Conservation (phyloP, 2,329 filamentous ascomycete species). For the Colletotrichum chlorophyti region DNA sequence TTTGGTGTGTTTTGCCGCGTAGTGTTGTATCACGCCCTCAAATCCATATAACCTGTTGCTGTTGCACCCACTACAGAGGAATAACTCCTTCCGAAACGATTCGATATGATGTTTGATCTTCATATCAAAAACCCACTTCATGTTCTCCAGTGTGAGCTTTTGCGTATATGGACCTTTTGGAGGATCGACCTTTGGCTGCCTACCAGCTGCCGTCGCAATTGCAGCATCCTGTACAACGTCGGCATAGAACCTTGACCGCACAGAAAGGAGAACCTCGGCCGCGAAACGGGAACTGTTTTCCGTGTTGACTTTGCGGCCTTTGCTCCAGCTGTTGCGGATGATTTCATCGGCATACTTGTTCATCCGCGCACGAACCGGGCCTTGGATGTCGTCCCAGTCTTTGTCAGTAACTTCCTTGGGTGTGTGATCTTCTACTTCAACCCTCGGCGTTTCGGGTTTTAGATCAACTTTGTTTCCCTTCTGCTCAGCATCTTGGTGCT, state of each 20-base stretch:
- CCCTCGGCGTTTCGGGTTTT: constrained; percentile 39
- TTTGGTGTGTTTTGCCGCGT: constrained; percentile 80
- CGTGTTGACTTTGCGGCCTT: constrained; percentile 67
- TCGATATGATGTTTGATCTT: constrained; percentile 77
- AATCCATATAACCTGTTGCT: constrained; percentile 76
- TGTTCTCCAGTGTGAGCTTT: constrained; percentile 78
- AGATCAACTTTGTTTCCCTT: constrained; percentile 50
- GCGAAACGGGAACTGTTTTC: constrained; percentile 74
- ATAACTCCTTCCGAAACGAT: constrained; percentile 71
- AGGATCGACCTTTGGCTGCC: constrained; percentile 52
- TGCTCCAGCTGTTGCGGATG: constrained; percentile 70
- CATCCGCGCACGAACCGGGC: constrained; percentile 70
- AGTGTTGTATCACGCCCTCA: constrained; percentile 83
- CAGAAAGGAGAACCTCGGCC: constrained; percentile 71
- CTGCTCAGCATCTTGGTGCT: constrained; percentile 70
- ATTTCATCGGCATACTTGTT: constrained; percentile 73
- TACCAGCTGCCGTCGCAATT: constrained; percentile 52
- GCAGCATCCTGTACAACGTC: constrained; percentile 61
- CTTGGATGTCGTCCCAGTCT: constrained; percentile 75
- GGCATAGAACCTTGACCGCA: constrained; percentile 71
- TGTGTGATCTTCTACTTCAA: constrained; percentile 37
- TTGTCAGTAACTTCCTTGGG: constrained; percentile 65
- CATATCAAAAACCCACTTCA: constrained; percentile 84
- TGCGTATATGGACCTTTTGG: constrained; percentile 61
- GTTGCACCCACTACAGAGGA: constrained; percentile 76